phyloP scores from a whole-genome alignment of 306 rosid genomes.

The Hylodesmum podocarpum region DNA sequence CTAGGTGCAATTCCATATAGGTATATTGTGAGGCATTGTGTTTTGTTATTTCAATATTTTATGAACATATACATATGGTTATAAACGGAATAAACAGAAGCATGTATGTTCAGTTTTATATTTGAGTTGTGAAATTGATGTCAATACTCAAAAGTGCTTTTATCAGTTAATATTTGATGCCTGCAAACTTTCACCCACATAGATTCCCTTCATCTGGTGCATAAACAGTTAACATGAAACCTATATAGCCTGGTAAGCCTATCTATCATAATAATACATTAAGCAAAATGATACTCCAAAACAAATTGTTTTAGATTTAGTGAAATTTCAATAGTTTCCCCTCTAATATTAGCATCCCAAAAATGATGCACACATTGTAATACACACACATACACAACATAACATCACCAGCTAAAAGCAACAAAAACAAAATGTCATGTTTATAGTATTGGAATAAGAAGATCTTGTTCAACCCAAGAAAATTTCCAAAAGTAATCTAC shows the following conservation, averaged over 20 bases:
- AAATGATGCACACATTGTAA: background rate
- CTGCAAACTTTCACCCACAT: background rate
- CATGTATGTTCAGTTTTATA: background rate
- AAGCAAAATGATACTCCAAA: background rate
- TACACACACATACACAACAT: background rate
- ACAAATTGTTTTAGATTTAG: background rate
- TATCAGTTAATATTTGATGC: slow-evolving; percentile 2
- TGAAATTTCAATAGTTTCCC: background rate
- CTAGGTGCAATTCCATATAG: slow-evolving; percentile 31
- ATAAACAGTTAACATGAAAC: background rate
- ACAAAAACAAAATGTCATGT: background rate
- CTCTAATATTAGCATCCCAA: background rate
- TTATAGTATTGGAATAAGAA: background rate
- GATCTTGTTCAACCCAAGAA: background rate
- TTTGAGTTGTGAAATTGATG: background rate
- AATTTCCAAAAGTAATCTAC: background rate
- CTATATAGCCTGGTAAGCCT: background rate
- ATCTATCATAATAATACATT: background rate
- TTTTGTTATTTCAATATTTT: slow-evolving; percentile 17
- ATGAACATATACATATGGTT: background rate
- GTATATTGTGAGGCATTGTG: slow-evolving; percentile 7
- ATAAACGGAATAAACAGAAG: background rate
- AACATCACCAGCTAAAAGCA: background rate
- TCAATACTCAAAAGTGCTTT: background rate
- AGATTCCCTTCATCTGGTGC: background rate